phyloP scores from a whole-genome alignment of 2,329 filamentous ascomycete genomes.

The Diaporthe longicolla region DNA sequence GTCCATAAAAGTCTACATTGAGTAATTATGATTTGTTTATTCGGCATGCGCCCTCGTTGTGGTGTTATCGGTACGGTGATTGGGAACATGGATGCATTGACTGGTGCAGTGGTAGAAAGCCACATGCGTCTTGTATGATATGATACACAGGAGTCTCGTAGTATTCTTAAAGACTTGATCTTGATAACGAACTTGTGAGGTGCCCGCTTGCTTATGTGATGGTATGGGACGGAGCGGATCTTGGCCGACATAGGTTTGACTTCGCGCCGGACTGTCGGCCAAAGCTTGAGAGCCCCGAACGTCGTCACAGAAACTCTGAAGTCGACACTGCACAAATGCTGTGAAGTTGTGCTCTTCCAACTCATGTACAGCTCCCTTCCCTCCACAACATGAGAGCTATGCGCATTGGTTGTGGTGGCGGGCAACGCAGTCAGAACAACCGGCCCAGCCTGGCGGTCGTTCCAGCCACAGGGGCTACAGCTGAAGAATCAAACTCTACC shows the following conservation, averaged over 20 bases:
- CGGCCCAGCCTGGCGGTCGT: not conserved
- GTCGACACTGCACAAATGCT: too few relatives aligned
- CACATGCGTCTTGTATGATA: constrained; percentile 39
- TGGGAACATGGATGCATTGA: constrained; percentile 38
- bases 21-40: constrained; percentile 40
- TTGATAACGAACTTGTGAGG: constrained; percentile 5
- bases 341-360: not conserved
- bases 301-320: too few relatives aligned
- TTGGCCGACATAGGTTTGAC: not conserved
- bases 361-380: too few relatives aligned
- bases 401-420: not conserved
- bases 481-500: not conserved
- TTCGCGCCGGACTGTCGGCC: not conserved
- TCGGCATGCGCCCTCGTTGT: constrained; percentile 36
- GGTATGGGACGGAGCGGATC: too few relatives aligned
- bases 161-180: constrained; percentile 27
- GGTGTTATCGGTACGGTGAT: constrained; percentile 38
- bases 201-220: not conserved
- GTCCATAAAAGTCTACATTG: constrained; percentile 39
- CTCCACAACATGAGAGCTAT: not conserved
- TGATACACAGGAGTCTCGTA: constrained; percentile 38
- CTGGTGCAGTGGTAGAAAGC: constrained; percentile 34
- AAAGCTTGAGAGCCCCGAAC: too few relatives aligned
- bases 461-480: not conserved
- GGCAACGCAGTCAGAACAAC: not conserved